These are phyloP conservation scores for Neopestalotiopsis sp. DNA, from an alignment of 2,329 filamentous ascomycete species.

Conservation along the genomic window DNA sequence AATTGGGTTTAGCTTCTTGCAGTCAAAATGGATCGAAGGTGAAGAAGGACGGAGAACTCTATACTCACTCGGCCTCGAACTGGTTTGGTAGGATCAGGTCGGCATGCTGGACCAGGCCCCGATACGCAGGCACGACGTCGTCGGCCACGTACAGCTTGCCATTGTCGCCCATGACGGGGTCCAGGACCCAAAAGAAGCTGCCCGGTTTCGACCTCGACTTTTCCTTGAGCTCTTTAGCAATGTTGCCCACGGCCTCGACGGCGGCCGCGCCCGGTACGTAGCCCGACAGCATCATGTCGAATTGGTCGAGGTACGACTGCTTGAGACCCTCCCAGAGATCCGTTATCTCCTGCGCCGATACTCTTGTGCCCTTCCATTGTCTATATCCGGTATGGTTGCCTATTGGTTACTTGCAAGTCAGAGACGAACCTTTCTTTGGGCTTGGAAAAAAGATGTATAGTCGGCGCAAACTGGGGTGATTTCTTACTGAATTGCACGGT, in stretches of 20 bases:
- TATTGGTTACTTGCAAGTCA: conserved; percentile 41
- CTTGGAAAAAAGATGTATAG: no score
- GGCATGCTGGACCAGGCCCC: conserved; percentile 76
- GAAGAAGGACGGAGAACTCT: neutral
- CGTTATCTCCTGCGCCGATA: conserved; percentile 80
- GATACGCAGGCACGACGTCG: conserved; percentile 91
- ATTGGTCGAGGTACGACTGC: conserved; percentile 83
- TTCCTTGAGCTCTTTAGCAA: conserved; percentile 79
- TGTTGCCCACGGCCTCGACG: conserved; percentile 82
- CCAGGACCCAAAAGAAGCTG: conserved; percentile 94
- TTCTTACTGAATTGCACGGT: conserved; percentile 94
- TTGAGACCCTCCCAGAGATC: conserved; percentile 86
- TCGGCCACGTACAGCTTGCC: conserved; percentile 89
- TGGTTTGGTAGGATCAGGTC: conserved; percentile 96
- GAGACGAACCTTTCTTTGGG: neutral
- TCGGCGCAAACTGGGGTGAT: neutral
- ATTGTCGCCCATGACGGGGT: conserved; percentile 98
- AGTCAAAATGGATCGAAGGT: neutral
- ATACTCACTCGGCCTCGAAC: conserved; percentile 90
- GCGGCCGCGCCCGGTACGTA: conserved; percentile 90
- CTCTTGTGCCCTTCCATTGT: conserved; percentile 84
- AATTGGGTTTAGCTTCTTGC: conserved; percentile 12
- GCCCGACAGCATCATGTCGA: conserved; percentile 93
- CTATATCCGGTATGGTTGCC: conserved; percentile 95
- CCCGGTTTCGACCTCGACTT: conserved; percentile 67